Evolutionary conservation across 331 rosid species (phyloP), one percentile per base, ranked within the genome.

Genomic region (Erythrophleum ivorense): DNA sequence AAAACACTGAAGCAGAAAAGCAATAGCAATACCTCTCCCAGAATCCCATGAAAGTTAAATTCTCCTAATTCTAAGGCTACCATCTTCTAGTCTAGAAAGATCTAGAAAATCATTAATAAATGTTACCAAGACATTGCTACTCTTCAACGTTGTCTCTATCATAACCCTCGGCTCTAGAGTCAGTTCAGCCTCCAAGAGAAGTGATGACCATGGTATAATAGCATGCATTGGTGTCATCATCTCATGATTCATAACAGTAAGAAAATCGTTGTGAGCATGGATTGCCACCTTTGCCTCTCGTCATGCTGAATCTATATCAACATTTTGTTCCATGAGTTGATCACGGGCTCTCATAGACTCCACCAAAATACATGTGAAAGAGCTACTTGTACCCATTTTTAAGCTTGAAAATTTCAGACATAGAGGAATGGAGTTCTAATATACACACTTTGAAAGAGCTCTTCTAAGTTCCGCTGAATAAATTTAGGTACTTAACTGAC

Each of bases 361-460:
- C 87, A 93, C 99, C 77, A 95, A 83, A 84, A 95, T 90, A 82
- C 99, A 87, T 95, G 99, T 63, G 98, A 95, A 84, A 95, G 98
- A 77, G 98, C 98, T 70, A 95, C 98, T 41, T 97, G 98, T 73
- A 95, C 99, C 99, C 93, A 83, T 68, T 75, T 50, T 53, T 70
- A 73, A 78, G 58, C 83, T 72, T 57, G 36, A 76, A 79, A 70
- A 77, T 60, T 68, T 78, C 80, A 65, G 55, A 77, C 57, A 59
- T 49, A 62, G 73, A 85, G 46, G 1, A 49, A 49, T 7, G 46
- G 46, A 7, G 46, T 43, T 43, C 9, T 43, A 43, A 43, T 43
- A 60, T 29, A 29, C 50, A 9, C 2, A 46, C 50, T 9, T 9
- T 9, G 50, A 9, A 9, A 8, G 8, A 46, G 14, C 12, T 9